These are phyloP conservation scores for Plantago elongata DNA, from an alignment of 257 asterid genomes.

Conservation along the genomic window DNA sequence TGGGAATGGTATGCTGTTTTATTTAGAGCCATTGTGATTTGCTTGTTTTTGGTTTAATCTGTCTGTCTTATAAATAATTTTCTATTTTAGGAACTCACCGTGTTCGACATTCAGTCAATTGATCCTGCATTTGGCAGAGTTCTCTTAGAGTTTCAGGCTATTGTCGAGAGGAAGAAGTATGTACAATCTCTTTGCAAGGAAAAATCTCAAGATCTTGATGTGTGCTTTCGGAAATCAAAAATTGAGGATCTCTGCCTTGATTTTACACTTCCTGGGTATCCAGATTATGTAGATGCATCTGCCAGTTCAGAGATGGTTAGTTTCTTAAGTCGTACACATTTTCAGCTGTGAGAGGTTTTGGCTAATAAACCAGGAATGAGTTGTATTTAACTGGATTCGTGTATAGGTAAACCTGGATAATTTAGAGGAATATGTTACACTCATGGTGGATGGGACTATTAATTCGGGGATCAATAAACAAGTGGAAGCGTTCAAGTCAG, in stretches of 20 bases:
- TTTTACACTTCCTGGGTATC: constrained; percentile 91
- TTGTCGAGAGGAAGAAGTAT: constrained; percentile 62
- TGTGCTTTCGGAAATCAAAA: constrained; percentile 46
- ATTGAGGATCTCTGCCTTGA: constrained; percentile 93
- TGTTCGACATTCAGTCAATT: constrained; percentile 71
- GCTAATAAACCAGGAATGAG: constrained; percentile 1
- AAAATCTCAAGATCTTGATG: constrained; percentile 30
- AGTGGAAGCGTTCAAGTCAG: constrained; percentile 88
- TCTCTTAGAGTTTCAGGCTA: constrained; percentile 73
- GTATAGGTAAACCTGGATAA: constrained; percentile 62
- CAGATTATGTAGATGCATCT: constrained; percentile 53
- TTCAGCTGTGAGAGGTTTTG: constrained; percentile 15
- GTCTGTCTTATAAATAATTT: not conserved
- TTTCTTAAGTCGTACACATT: constrained; percentile 17
- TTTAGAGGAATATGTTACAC: constrained; percentile 65
- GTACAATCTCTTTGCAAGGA: constrained; percentile 33
- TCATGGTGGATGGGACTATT: constrained; percentile 60
- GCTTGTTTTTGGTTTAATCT: constrained; percentile 12
- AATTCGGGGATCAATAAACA: constrained; percentile 82
- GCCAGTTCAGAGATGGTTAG: constrained; percentile 60
- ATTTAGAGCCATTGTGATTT: constrained; percentile 13
- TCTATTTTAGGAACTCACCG: constrained; percentile 62
- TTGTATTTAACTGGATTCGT: constrained; percentile 21
- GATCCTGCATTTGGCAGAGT: constrained; percentile 77
- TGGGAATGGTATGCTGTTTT: constrained; percentile 58